Base-by-base conservation (phyloP, 2,329 filamentous ascomycete genomes). In the Fusarium aywerte region DNA sequence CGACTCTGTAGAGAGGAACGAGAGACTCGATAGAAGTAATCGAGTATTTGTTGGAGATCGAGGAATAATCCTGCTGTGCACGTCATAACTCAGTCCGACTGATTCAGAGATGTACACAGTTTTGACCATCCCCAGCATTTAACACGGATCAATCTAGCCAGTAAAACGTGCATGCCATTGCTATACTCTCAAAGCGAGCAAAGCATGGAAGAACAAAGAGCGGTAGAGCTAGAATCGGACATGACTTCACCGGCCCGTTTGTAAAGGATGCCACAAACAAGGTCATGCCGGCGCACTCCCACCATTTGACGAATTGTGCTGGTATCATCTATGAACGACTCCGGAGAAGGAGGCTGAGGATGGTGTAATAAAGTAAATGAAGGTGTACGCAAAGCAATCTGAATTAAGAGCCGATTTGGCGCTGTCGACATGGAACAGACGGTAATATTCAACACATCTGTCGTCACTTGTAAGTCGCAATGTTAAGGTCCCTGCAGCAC, bases 401-500 rank as follows among this genome's bases (percentile, higher is more conserved):
- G 43, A 51, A 54, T 29, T 50, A 60, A 60, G 40, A 29, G 62
- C 44, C 31, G 47, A 39, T 38, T 52, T 33, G 44, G 27, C 60
- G 62, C 47, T 43, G 49, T 36, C 44, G 49, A 51, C 42, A 57
- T 51, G 21, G 45, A 60, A 25, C 33, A 49, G 36, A 21, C 18
- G 23, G 35, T 32, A 16, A 7, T 15, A 16, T 45, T 43, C 18
- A 55, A 47, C 29, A 16, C 32, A 40, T 50, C 27, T 50, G 49
- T 55, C 50, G 56, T 57, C 59, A 62, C 51, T 58, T 29, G 43
- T 25, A 27, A 42, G 40, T 32, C 53, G 29, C 12, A 43, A 40
- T 44, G 21, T 44, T 25, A 35, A 53, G 57, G 60, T 43, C 64
- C 69, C 69, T 71, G 69, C 49, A 58, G 65, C 58, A 52, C 45